Conservation (phyloP, 179 eudicot genomes). For the Drosera spatulata region DNA sequence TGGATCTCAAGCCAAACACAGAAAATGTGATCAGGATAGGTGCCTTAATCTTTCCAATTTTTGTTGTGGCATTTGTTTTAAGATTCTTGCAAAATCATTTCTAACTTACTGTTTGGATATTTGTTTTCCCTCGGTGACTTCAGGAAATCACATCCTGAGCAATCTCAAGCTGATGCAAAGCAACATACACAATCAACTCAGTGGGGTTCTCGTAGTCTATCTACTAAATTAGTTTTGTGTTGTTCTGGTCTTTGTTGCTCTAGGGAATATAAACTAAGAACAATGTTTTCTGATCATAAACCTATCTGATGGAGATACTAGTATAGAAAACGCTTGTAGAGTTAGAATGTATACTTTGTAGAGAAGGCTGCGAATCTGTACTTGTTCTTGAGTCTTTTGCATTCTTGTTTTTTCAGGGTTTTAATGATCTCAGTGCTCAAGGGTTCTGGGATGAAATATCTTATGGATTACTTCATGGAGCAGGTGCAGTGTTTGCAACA, state of each 20-base stretch:
- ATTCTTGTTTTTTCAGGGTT: slow-evolving; percentile 25
- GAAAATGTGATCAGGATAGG: slow-evolving; percentile 34
- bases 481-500: slow-evolving; percentile 41
- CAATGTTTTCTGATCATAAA: no score
- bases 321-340: no score
- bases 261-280: no score
- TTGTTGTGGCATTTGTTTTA: not conserved
- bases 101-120: not conserved
- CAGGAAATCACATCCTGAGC: slow-evolving; percentile 29
- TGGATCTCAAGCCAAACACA: slow-evolving; percentile 23
- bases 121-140: not conserved
- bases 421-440: slow-evolving; percentile 92
- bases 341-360: no score
- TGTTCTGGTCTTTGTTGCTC: slow-evolving; percentile 37
- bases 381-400: no score
- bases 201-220: slow-evolving; percentile 36
- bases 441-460: slow-evolving; percentile 91
- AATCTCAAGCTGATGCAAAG: slow-evolving; percentile 22
- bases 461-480: slow-evolving; percentile 54
- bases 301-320: no score
- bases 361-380: no score
- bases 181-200: slow-evolving; percentile 8
- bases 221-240: slow-evolving; percentile 58
- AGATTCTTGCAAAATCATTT: not conserved
- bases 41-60: slow-evolving; percentile 10